phyloP scores from a whole-genome alignment of 805 yeast species.

The Ogataea ganodermae region DNA sequence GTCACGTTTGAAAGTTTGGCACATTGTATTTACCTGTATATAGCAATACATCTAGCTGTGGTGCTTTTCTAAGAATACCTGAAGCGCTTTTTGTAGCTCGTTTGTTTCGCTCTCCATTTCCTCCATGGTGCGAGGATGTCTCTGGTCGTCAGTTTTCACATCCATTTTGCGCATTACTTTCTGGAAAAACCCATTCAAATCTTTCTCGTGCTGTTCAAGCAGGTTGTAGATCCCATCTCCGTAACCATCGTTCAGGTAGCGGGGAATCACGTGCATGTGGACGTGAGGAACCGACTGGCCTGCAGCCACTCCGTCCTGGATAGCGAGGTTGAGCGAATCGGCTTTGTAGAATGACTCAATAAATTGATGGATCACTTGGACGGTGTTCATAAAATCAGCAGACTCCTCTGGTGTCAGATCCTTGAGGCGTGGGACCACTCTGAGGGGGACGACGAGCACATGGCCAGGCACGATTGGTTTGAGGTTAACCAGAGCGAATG shows the following conservation, averaged over 20 bases:
- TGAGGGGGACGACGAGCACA: constrained; percentile 81
- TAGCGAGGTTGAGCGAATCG: constrained; percentile 83
- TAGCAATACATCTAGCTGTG: not conserved
- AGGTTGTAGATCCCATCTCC: constrained; percentile 76
- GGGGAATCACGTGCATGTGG: constrained; percentile 91
- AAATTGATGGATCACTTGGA: constrained; percentile 70
- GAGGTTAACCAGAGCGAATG: constrained; percentile 86
- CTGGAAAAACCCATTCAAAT: constrained; percentile 40
- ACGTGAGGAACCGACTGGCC: constrained; percentile 97
- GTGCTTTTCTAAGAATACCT: constrained; percentile 25
- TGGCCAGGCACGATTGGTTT: constrained; percentile 96
- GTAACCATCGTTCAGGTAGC: constrained; percentile 57
- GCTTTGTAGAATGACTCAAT: constrained; percentile 70
- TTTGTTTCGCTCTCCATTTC: constrained; percentile 75
- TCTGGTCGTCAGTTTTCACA: constrained; percentile 49
- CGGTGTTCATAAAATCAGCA: constrained; percentile 72
- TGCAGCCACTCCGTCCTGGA: constrained; percentile 95
- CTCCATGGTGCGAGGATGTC: constrained; percentile 58
- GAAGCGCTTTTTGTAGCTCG: constrained; percentile 47
- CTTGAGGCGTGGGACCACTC: constrained; percentile 64
- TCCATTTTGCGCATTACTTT: constrained; percentile 31
- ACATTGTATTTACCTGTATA: constrained; percentile 2
- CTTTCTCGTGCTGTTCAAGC: constrained; percentile 59
- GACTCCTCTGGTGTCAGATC: constrained; percentile 75
- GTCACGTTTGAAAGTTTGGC: not conserved